Conservation (phyloP, 352 stramenopile genomes). For the Phytophthora citricola region DNA sequence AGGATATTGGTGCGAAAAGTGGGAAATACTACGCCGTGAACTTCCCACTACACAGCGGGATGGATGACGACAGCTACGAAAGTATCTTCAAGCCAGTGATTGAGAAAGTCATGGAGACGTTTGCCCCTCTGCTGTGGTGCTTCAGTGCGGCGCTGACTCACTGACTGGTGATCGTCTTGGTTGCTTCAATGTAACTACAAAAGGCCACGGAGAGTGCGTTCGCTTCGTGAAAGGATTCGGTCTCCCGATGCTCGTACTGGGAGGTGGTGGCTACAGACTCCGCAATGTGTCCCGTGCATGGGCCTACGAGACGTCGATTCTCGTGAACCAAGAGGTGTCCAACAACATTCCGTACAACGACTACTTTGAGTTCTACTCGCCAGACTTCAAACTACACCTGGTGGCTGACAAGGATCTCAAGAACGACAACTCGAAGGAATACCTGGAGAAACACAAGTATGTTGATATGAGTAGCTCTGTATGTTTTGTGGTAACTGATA, state of each 20-base stretch:
- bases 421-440: constrained; percentile 81
- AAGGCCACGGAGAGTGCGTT: constrained; percentile 77
- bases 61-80: constrained; percentile 96
- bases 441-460: constrained; percentile 85
- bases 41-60: constrained; percentile 95
- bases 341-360: constrained; percentile 86
- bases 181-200: constrained; percentile 97
- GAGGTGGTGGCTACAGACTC: constrained; percentile 86
- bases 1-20: constrained; percentile 93
- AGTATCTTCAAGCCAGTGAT: constrained; percentile 98
- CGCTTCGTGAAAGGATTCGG: constrained; percentile 86
- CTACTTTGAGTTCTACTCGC: constrained; percentile 85
- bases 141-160: constrained; percentile 98
- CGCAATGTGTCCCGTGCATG: constrained; percentile 93
- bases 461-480: not conserved
- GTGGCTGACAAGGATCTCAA: constrained; percentile 75
- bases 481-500: not conserved
- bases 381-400: constrained; percentile 84
- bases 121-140: constrained; percentile 91
- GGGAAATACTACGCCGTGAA: constrained; percentile 97
- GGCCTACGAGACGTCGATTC: constrained; percentile 97
- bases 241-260: constrained; percentile 81
- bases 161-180: constrained; percentile 97
- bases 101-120: constrained; percentile 91
- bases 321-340: constrained; percentile 78